Evolutionary conservation across 495 filamentous ascomycete genomes (phyloP).

Genomic region (Elasticomyces elasticus): DNA sequence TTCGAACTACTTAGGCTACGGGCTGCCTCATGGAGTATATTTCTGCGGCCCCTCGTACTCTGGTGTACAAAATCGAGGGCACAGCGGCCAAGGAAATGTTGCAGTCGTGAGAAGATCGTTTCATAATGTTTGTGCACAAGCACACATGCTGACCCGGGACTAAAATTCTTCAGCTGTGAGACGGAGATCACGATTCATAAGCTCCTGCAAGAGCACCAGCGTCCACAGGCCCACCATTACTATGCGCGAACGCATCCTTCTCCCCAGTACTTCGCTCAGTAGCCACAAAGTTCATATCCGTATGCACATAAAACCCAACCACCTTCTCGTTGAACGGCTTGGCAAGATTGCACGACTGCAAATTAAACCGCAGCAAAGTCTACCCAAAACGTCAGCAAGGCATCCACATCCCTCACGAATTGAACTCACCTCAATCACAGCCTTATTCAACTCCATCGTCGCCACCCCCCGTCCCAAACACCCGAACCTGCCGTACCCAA

Average conservation of each 20-base stretch:
- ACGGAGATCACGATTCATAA: conserved; percentile 4
- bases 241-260: not conserved
- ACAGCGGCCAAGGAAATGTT: too few relatives aligned
- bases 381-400: conserved; percentile 2
- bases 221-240: not conserved
- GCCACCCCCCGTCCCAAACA: conserved; percentile 25
- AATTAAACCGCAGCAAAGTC: conserved; percentile 24
- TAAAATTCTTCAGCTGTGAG: too few relatives aligned
- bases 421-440: conserved; percentile 19
- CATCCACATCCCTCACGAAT: not conserved
- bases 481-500: conserved; percentile 24
- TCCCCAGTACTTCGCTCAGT: conserved; percentile 11
- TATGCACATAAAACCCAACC: conserved; percentile 25
- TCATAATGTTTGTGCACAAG: too few relatives aligned
- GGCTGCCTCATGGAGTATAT: too few relatives aligned
- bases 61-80: too few relatives aligned
- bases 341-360: conserved; percentile 22
- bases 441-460: conserved; percentile 27
- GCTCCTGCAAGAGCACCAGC: conserved; percentile 13
- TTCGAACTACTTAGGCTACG: too few relatives aligned
- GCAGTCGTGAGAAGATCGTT: too few relatives aligned
- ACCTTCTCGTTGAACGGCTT: conserved; percentile 24
- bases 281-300: conserved; percentile 22
- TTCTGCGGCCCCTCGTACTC: too few relatives aligned
- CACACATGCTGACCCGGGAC: too few relatives aligned